Base-by-base conservation (phyloP, 2,329 filamentous ascomycete genomes). In the Arthrobotrys megalospora region DNA sequence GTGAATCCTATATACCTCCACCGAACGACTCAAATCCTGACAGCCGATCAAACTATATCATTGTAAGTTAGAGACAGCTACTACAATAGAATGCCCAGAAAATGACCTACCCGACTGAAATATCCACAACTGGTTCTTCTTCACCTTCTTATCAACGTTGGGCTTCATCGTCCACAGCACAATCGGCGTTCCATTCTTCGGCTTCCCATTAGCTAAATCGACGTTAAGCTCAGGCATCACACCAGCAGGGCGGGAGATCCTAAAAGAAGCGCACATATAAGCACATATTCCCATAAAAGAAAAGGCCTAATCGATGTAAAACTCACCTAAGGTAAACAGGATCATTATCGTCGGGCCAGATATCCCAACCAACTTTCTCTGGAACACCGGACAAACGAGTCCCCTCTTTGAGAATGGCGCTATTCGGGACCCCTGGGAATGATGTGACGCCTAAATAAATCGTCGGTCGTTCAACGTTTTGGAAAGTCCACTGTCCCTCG, bases 121-220 rank as follows among this genome's bases (percentile, higher is more conserved):
- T 11, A 69, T 69, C 66, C 66, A 69, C 66, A 69, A 36, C 12
- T 69, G 66, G 8, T 69, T 69, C 66, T 69, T 69, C 66, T 68
- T 58, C 1, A 36, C 28, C 32, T 60, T 60, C 52, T 69, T 69
- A 45, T 55, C 52, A 12, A 38, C 16, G 16, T 50, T 43, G 6
- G 66, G 66, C 28, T 69, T 69, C 28, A 28, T 69, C 28, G 66
- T 69, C 67, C 67, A 70, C 41, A 70, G 34, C 24, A 70, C 8
- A 8, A 70, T 43, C 14, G 43, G 55, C 11, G 67, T 70, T n/a
- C 67, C 67, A 32, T 70, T 70, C 55, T 70, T 70, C 1, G n/a
- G 43, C 24, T 70, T 70, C 32, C 67, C 67, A 10, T 53, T 53
- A 11, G 55, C 53, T 14, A 70, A 14, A 53, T 70, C 67, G 6